Evolutionary conservation across 2,329 filamentous ascomycete species (phyloP).

Genomic region (Apiospora sp.): DNA sequence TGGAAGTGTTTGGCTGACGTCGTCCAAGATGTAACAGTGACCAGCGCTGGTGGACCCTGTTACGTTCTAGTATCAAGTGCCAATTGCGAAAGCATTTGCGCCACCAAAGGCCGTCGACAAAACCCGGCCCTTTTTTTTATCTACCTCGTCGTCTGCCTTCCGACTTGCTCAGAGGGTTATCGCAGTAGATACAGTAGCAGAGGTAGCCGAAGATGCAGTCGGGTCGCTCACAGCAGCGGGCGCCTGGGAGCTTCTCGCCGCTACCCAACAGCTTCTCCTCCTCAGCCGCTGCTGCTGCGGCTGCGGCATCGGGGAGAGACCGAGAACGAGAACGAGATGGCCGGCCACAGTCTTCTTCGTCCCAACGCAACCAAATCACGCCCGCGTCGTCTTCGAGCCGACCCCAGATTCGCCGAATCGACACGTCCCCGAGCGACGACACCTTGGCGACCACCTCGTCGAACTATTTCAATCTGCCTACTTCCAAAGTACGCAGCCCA

Average conservation of each 20-base stretch:
- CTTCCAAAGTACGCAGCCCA: conserved; percentile 50
- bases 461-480: conserved; percentile 42
- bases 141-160: background rate
- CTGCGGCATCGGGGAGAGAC: conserved; percentile 29
- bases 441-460: conserved; percentile 40
- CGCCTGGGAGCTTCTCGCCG: conserved; percentile 61
- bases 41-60: conserved; percentile 16
- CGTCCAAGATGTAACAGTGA: conserved; percentile 9
- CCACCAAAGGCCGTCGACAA: conserved; percentile 8
- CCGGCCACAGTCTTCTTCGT: background rate
- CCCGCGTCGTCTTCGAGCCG: conserved; percentile 39
- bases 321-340: conserved; percentile 9
- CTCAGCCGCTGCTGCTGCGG: conserved; percentile 35
- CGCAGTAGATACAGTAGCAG: background rate
- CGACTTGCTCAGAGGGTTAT: background rate
- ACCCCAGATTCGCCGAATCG: conserved; percentile 52
- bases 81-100: conserved; percentile 9
- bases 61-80: background rate
- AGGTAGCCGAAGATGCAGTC: conserved; percentile 39
- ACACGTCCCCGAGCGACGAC: conserved; percentile 57
- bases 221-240: conserved; percentile 41
- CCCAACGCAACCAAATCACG: conserved; percentile 5
- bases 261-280: conserved; percentile 47
- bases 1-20: conserved; percentile 5
- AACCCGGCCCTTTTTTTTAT: background rate